Evolutionary conservation across 1,139 yeast genomes (phyloP), one percentile per base, ranked within the genome.

Genomic region (Eremothecium sinecaudum): DNA sequence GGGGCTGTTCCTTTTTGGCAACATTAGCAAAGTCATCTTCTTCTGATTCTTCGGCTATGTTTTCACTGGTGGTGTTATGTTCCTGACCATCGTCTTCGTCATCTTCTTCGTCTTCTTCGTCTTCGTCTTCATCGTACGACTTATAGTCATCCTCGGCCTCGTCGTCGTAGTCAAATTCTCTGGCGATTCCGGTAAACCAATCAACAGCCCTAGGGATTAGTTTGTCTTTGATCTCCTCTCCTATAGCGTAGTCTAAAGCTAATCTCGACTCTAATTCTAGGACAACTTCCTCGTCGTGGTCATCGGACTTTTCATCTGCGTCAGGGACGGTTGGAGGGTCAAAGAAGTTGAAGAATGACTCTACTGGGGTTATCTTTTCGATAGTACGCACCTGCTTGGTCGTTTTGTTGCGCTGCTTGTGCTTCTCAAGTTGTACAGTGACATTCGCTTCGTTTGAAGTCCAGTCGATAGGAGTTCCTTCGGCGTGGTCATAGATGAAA

Each of bases 141-240:
- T n/a, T n/a, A n/a, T n/a, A n/a, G 7, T 66, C 74, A 15, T 69
- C 79, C 9, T 66, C 77, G 11, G 64, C 70, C 18, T 66, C 74
- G 23, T 66, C 75, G 36, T 66, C 67, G 33, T 48, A 48, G 24
- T 59, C 67, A 31, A 58, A 68, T 53, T 57, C 76, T 39, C 87
- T 73, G n/a, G 98, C 98, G 47, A 81, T 86, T 34, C 98, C 97
- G 12, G 97, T 87, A 60, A 84, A 90, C 97, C 97, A 90, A 61
- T 87, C 96, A 51, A 90, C 74, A 37, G 97, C 97, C 53, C 95
- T 76, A 45, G 97, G 96, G 47, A 90, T 80, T 58, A 90, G 73
- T 61, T 92, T 79, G 60, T 92, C 97, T 67, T 92, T 90, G 59
- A 90, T 77, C 55, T 86, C 92, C 63, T 90, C 99, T 42, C 98